Evolutionary conservation across 2,329 filamentous ascomycete genomes (phyloP).

Genomic region (Alternaria sp.): DNA sequence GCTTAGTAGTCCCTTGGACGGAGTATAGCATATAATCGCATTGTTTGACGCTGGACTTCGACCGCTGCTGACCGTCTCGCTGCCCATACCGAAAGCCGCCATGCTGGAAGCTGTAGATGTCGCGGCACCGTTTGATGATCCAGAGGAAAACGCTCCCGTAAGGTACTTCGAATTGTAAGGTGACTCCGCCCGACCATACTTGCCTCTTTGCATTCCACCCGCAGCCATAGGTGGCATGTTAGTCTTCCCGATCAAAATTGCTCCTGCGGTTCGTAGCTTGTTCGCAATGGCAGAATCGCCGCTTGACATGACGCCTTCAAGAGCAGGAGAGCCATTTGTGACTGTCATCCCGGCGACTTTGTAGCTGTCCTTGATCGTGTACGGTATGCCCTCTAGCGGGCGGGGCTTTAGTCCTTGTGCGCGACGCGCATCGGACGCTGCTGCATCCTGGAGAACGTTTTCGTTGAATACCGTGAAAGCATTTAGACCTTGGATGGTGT

Average conservation of each 20-base stretch:
- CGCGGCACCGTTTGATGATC: slow-evolving; percentile 66
- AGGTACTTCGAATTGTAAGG: slow-evolving; percentile 65
- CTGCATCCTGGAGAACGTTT: slow-evolving; percentile 58
- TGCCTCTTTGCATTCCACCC: slow-evolving; percentile 65
- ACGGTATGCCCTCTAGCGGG: slow-evolving; percentile 65
- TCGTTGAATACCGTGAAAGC: slow-evolving; percentile 61
- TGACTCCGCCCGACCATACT: slow-evolving; percentile 65
- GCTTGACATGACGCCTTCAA: slow-evolving; percentile 59
- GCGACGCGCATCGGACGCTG: slow-evolving; percentile 58
- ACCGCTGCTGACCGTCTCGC: slow-evolving; percentile 66
- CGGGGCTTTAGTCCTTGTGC: slow-evolving; percentile 49
- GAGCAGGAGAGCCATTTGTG: slow-evolving; percentile 64
- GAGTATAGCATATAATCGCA: slow-evolving; percentile 64
- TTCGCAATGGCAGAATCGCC: slow-evolving; percentile 63
- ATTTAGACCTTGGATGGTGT: slow-evolving; percentile 57
- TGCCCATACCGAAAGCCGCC: slow-evolving; percentile 63
- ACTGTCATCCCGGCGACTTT: slow-evolving; percentile 63
- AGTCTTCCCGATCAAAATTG: slow-evolving; percentile 63
- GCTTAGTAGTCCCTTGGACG: slow-evolving; percentile 62
- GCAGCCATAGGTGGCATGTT: slow-evolving; percentile 69
- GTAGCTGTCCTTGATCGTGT: slow-evolving; percentile 66
- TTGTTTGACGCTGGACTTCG: slow-evolving; percentile 67
- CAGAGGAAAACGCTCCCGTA: slow-evolving; percentile 64
- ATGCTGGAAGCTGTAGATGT: slow-evolving; percentile 61
- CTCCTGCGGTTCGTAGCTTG: slow-evolving; percentile 59